phyloP scores from a whole-genome alignment of 805 yeast species.

The Wickerhamiella azyma region DNA sequence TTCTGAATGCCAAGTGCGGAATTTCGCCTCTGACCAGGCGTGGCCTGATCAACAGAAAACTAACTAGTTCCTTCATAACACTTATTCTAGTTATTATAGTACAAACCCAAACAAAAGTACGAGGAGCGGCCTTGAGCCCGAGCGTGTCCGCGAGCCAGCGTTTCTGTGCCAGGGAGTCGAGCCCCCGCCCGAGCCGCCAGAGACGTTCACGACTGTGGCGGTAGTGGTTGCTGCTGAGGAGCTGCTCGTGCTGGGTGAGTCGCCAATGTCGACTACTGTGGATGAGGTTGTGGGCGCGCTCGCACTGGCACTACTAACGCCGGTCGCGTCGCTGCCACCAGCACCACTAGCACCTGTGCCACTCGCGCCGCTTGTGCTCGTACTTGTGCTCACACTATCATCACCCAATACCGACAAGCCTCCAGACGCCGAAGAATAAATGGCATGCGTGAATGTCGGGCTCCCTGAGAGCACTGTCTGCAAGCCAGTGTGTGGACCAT shows the following conservation, averaged over 20 bases:
- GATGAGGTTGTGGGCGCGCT: background rate
- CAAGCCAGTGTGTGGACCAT: background rate
- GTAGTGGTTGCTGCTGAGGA: background rate
- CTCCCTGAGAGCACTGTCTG: background rate
- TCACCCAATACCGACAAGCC: background rate
- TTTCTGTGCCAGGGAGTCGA: background rate
- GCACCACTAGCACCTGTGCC: background rate
- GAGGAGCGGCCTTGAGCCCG: no score
- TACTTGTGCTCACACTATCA: background rate
- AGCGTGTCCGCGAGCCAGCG: background rate
- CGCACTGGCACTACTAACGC: no score
- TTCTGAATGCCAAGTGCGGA: conserved; percentile 55
- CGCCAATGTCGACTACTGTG: background rate
- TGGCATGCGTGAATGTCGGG: background rate
- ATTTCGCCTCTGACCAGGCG: conserved; percentile 77
- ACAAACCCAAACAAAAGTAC: background rate
- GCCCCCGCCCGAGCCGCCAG: background rate
- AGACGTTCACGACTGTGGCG: background rate
- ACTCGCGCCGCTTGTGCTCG: background rate
- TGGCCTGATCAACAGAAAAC: conserved; percentile 32
- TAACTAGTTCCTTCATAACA: background rate
- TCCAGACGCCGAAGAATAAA: background rate
- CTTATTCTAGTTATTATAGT: background rate
- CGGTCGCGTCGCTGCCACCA: background rate
- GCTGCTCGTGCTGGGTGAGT: background rate